Conservation (phyloP, 192 early-diverging fungal genomes). For the Geranomyces michiganensis region DNA sequence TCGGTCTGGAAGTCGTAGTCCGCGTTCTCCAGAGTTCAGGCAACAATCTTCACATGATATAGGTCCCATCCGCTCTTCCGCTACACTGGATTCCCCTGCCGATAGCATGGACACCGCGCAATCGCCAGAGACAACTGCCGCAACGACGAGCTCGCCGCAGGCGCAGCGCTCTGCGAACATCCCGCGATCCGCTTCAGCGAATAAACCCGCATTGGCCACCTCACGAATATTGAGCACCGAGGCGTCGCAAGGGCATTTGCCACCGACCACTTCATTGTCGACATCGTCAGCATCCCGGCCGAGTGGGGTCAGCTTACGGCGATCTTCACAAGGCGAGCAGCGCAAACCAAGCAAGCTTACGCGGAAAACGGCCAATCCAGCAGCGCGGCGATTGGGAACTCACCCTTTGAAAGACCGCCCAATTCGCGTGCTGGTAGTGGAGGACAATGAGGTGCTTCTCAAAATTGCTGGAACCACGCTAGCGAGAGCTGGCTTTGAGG, state of each 20-base stretch:
- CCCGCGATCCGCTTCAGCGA: not conserved
- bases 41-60: not conserved
- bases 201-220: not conserved
- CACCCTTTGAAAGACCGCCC: conserved; percentile 29
- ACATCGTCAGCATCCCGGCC: not conserved
- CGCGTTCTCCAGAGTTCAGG: not conserved
- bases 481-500: conserved; percentile 34
- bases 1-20: not conserved
- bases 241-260: not conserved
- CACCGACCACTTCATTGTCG: not conserved
- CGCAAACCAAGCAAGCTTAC: conserved; percentile 1
- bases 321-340: not conserved
- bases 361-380: conserved; percentile 17
- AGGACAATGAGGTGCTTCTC: conserved; percentile 42
- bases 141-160: not conserved
- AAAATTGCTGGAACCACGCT: conserved; percentile 39
- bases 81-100: not conserved
- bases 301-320: not conserved
- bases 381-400: conserved; percentile 24
- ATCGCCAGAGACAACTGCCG: not conserved
- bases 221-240: not conserved
- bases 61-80: not conserved
- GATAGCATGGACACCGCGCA: not conserved
- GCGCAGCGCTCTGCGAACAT: not conserved
- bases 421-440: conserved; percentile 42